A percentile compares a stretch with the other conserved stretches of the same genome.
These are phyloP conservation scores for Sporothrix pseudoabietina DNA, from an alignment of 2,329 filamentous ascomycete genomes.

Conservation along the genomic window DNA sequence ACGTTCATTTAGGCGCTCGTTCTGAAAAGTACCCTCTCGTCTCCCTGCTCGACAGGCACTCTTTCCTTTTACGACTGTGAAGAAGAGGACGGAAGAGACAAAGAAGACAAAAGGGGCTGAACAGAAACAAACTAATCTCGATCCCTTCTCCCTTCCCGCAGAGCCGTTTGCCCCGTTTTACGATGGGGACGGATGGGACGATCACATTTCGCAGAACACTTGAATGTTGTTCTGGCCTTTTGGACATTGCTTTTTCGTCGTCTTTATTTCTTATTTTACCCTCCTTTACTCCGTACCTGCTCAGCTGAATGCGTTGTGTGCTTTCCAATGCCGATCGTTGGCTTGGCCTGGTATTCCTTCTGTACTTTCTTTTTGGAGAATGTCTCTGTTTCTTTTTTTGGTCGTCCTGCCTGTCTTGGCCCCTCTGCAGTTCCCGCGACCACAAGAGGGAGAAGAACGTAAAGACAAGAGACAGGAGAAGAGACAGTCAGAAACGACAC, in stretches of 20 bases:
- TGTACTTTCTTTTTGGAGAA: background rate
- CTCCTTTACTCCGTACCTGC: background rate
- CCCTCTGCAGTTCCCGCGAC: constrained; percentile 15
- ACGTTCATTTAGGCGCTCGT: background rate
- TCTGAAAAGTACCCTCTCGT: background rate
- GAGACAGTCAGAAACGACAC: background rate
- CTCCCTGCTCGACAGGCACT: background rate
- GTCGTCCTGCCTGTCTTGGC: background rate
- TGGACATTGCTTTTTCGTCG: background rate
- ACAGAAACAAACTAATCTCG: background rate
- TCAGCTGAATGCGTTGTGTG: constrained; percentile 7
- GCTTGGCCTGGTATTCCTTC: background rate
- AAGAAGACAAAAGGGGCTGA: background rate
- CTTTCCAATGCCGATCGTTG: background rate
- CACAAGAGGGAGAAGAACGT: background rate
- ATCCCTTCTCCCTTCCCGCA: constrained; percentile 3
- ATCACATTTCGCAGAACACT: background rate
- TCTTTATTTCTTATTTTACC: background rate
- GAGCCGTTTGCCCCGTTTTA: background rate
- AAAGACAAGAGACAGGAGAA: background rate
- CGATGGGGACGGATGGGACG: background rate
- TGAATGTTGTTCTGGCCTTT: background rate
- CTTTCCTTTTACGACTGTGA: background rate
- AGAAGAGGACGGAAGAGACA: background rate
- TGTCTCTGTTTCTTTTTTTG: background rate